These are phyloP conservation scores for Ilyonectria robusta DNA, from an alignment of 2,329 filamentous ascomycete genomes.

Conservation along the genomic window DNA sequence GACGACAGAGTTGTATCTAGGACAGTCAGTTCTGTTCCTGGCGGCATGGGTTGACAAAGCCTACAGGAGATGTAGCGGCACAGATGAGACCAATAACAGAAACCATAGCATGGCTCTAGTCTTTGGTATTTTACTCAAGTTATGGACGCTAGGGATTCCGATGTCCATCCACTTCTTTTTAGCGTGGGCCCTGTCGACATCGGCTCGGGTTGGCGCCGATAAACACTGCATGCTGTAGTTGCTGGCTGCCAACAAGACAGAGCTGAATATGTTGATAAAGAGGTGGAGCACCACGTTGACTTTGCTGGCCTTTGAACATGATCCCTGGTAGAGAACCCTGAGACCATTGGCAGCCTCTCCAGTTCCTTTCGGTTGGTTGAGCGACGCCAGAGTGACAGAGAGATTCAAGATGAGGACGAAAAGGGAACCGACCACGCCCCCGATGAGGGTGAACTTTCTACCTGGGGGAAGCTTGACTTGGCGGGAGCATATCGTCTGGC, in stretches of 20 bases:
- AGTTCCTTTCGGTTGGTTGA: too few species aligned
- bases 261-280: constrained; percentile 30
- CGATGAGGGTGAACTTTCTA: too few species aligned
- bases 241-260: constrained; percentile 35
- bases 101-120: constrained; percentile 6
- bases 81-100: constrained; percentile 16
- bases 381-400: too few species aligned
- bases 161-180: constrained; percentile 36
- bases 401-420: too few species aligned
- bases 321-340: constrained; percentile 16
- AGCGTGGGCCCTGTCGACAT: constrained; percentile 45
- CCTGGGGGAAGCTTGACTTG: too few species aligned
- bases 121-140: constrained; percentile 21
- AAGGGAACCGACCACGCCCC: too few species aligned
- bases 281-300: constrained; percentile 27
- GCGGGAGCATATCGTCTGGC: too few species aligned
- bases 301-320: constrained; percentile 1
- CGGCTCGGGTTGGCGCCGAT: constrained; percentile 49
- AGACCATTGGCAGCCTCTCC: too few species aligned
- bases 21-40: neutral
- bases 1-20: constrained; percentile 31
- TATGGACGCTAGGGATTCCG: constrained; percentile 34
- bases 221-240: constrained; percentile 55
- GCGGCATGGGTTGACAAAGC: neutral
- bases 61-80: constrained; percentile 26